phyloP scores from a whole-genome alignment of 2,329 filamentous ascomycete genomes.

The Dothistroma septosporum region DNA sequence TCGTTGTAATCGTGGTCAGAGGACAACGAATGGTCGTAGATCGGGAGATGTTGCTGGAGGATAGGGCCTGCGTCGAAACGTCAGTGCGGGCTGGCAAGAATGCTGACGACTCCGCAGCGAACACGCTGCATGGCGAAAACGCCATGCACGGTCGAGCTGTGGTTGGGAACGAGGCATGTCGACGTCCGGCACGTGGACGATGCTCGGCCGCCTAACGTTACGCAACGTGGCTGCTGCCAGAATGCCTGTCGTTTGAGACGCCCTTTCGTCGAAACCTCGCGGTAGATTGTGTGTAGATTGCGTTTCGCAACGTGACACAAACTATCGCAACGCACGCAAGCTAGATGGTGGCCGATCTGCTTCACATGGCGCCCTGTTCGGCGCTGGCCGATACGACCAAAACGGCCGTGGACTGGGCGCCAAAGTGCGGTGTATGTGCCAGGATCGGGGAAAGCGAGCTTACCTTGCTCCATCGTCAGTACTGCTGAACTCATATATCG shows the following conservation, averaged over 20 bases:
- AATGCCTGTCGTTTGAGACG: constrained; percentile 4
- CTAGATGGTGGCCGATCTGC: constrained; percentile 4
- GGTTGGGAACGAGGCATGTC: constrained; percentile 8
- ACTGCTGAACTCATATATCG: constrained; percentile 23
- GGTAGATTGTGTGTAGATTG: constrained; percentile 4
- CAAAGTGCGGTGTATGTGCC: constrained; percentile 23
- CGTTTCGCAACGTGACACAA: constrained; percentile 15
- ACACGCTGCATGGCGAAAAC: constrained; percentile 18
- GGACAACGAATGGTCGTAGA: constrained; percentile 41
- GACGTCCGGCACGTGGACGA: constrained; percentile 21
- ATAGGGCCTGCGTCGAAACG: constrained; percentile 40
- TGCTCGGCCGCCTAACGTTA: constrained; percentile 24
- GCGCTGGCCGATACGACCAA: neutral
- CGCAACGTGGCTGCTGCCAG: constrained; percentile 19
- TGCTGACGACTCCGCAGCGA: neutral
- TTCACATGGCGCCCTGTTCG: neutral
- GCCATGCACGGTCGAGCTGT: neutral
- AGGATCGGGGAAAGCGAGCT: constrained; percentile 21
- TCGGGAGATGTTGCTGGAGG: constrained; percentile 42
- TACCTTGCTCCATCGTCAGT: constrained; percentile 34
- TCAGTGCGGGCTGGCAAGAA: constrained; percentile 35
- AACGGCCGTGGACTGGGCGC: constrained; percentile 7
- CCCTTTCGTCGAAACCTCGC: constrained; percentile 6
- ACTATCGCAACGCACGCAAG: constrained; percentile 15
- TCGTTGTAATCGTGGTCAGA: constrained; percentile 45